These are phyloP conservation scores for Dentipellis fragilis DNA, from an alignment of 768 basidiomycete species.

Conservation along the genomic window DNA sequence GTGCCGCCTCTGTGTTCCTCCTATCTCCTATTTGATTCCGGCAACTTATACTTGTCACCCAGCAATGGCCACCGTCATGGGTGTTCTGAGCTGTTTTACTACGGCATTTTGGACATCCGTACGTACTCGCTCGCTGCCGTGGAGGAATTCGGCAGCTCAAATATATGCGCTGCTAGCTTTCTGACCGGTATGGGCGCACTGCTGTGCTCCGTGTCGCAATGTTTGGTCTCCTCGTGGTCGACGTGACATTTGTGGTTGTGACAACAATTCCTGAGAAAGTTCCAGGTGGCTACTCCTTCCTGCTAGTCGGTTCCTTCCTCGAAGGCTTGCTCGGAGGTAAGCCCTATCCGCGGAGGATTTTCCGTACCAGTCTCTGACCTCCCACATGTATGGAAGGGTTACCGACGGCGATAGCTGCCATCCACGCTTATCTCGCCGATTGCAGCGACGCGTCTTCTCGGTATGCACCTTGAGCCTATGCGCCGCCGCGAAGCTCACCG, in stretches of 20 bases:
- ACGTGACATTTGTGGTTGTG: background rate
- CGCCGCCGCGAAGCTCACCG: background rate
- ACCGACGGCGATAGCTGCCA: background rate
- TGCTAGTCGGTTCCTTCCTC: background rate
- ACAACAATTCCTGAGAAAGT: background rate
- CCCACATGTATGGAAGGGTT: background rate
- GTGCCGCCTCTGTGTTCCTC: background rate
- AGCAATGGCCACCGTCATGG: slow-evolving; percentile 1
- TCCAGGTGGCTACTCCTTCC: slow-evolving; percentile 1
- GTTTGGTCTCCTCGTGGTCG: background rate
- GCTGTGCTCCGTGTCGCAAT: background rate
- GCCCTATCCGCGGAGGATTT: background rate
- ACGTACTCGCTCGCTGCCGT: background rate
- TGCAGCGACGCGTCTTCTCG: background rate
- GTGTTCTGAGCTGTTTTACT: background rate
- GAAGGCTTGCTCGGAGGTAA: slow-evolving; percentile 3
- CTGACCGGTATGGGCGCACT: slow-evolving; percentile 4
- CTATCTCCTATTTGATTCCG: background rate
- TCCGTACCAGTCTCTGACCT: too few species aligned
- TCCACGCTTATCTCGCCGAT: slow-evolving; percentile 2
- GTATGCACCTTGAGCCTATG: background rate
- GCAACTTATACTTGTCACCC: background rate
- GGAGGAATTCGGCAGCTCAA: background rate
- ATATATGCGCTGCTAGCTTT: background rate
- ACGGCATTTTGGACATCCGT: slow-evolving; percentile 2